phyloP scores from a whole-genome alignment of 208 protist genomes.

The Herpetomonas muscarum region DNA sequence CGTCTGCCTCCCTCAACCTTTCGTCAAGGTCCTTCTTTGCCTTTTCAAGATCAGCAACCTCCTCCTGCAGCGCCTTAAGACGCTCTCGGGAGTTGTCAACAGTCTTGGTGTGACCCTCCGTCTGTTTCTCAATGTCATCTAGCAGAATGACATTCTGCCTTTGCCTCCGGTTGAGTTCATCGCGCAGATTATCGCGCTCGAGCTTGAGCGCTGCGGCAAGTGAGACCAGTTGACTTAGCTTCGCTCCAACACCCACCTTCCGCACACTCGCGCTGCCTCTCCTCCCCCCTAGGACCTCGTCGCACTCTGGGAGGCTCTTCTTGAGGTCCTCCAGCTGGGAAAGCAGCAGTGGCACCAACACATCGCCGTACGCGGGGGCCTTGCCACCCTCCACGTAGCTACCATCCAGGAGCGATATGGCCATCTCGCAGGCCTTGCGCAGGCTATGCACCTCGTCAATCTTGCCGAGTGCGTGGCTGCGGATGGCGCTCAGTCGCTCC shows the following conservation, averaged over 20 bases:
- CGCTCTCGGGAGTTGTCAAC: constrained; percentile 11
- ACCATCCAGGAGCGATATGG: constrained; percentile 46
- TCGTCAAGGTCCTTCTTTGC: constrained; percentile 2
- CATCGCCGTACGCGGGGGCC: constrained; percentile 28
- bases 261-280: not conserved
- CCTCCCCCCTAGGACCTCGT: constrained; percentile 9
- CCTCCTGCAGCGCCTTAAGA: constrained; percentile 15
- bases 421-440: constrained; percentile 17
- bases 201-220: constrained; percentile 32
- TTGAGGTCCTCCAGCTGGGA: constrained; percentile 48
- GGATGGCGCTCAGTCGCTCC: constrained; percentile 10
- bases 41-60: constrained; percentile 5
- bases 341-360: constrained; percentile 37
- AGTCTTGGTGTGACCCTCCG: not conserved
- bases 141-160: constrained; percentile 32
- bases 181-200: constrained; percentile 35
- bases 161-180: constrained; percentile 31
- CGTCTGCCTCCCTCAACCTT: constrained; percentile 7
- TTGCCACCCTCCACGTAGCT: constrained; percentile 11
- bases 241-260: constrained; percentile 20
- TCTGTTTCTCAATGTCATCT: constrained; percentile 10
- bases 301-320: constrained; percentile 16
- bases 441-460: constrained; percentile 51
- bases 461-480: constrained; percentile 9
- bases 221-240: constrained; percentile 28